Base-by-base conservation (phyloP, 2,329 filamentous ascomycete species). In the Xylogone sp. region DNA sequence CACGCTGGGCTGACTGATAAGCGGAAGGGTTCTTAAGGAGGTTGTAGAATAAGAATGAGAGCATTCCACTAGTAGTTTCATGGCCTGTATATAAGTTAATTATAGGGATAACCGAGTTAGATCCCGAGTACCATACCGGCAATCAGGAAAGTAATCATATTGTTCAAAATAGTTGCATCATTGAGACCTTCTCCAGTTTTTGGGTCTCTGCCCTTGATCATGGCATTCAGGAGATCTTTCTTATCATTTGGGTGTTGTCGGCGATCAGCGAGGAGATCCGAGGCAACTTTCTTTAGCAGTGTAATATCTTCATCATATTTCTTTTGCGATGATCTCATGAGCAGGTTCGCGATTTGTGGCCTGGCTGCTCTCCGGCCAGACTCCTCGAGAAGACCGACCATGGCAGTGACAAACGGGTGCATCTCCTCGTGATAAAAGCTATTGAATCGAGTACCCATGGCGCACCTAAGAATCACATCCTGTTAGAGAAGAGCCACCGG, bases 371-470 rank as follows among this genome's bases (percentile, higher is more conserved):
- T 75, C 8, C 68, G 70, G 27, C 77, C 79, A 5, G 75, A 78
- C 54, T 84, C 82, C 12, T 66, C 61, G 1, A 91, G 70, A 49
- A 87, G 79, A n/a, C 75, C 75, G 1, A 75, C 74, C 86, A 90
- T 89, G 5, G 84, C 79, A 43, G 75, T 67, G 44, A 89, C 74
- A 59, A 90, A 90, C 0, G 86, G 86, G 56, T 90, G 87, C 63
- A 86, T 69, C 10, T 82, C 73, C 13, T 86, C 78, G 21, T 75
- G 74, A 62, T 90, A 90, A 68, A 84, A 89, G 0, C 80, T 84
- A 68, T 90, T 90, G 74, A 90, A 90, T n/a, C 87, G 82, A 53
- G 77, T 86, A 34, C 80, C 79, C 82, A 88, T 86, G n/a, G 82
- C 74, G 62, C 50, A 61, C 12, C 34, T 39, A 39, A 39, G 85